Percentiles rank a stretch among this genome's conserved stretches.
phyloP scores from a whole-genome alignment of 2,329 filamentous ascomycete species.

The Elsinoe arachidis region DNA sequence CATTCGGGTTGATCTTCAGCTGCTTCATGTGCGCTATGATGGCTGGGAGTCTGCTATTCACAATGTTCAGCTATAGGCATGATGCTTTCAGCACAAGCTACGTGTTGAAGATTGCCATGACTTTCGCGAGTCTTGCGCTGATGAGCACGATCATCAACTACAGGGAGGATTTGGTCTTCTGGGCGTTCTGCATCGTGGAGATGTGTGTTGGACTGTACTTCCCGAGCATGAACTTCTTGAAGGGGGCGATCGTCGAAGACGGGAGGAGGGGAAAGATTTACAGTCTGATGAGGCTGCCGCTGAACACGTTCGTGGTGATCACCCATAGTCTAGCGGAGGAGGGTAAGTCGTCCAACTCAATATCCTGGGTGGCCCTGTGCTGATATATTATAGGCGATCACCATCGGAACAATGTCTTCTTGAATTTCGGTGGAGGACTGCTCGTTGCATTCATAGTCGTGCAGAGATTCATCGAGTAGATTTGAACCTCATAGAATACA shows the following conservation, averaged over 20 bases:
- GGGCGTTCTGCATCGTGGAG: slow-evolving; percentile 51
- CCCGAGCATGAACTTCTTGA: slow-evolving; percentile 48
- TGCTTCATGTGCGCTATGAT: slow-evolving; percentile 53
- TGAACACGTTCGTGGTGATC: slow-evolving; percentile 50
- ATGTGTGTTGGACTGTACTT: slow-evolving; percentile 51
- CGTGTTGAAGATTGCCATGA: slow-evolving; percentile 34
- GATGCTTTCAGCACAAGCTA: slow-evolving; percentile 20
- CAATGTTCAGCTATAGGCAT: slow-evolving; percentile 28
- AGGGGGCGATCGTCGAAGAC: slow-evolving; percentile 48
- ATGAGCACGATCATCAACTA: slow-evolving; percentile 31
- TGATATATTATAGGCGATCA: slow-evolving; percentile 12
- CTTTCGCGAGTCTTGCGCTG: slow-evolving; percentile 31
- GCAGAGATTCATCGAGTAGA: slow-evolving; percentile 13
- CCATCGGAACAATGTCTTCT: slow-evolving; percentile 17
- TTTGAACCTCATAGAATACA: neutral
- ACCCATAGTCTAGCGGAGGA: slow-evolving; percentile 39
- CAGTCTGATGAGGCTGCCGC: slow-evolving; percentile 48
- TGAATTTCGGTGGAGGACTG: slow-evolving; percentile 15
- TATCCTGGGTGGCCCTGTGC: neutral
- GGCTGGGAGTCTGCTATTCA: slow-evolving; percentile 49
- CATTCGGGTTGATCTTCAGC: slow-evolving; percentile 48
- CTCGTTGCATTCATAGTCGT: slow-evolving; percentile 14
- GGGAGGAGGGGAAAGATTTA: slow-evolving; percentile 47
- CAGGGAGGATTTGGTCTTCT: slow-evolving; percentile 41
- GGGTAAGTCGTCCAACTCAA: slow-evolving; percentile 14